Conservation (phyloP, 257 asterid genomes). For the Scutellaria minor region DNA sequence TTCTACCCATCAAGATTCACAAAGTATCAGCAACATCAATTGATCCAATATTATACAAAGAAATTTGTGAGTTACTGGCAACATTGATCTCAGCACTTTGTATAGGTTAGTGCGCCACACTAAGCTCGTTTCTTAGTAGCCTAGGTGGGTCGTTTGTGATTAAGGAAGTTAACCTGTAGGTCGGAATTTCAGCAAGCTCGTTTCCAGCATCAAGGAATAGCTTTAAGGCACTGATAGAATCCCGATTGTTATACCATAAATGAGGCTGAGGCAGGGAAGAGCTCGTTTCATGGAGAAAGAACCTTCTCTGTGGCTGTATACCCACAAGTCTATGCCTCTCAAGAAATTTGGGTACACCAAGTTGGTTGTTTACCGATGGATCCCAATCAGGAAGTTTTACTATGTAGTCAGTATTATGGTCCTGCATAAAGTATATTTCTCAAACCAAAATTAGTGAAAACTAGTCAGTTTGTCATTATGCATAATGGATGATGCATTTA, state of each 20-base stretch:
- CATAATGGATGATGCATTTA: no score
- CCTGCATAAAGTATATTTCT: conserved; percentile 51
- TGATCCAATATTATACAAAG: no score
- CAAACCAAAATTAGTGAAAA: neutral
- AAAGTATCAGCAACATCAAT: no score
- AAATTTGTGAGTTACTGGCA: no score
- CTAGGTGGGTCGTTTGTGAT: no score
- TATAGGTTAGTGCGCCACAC: no score
- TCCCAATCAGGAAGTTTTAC: conserved; percentile 92
- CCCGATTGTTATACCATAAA: conserved; percentile 77
- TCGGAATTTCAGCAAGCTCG: conserved; percentile 76
- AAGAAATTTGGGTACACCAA: conserved; percentile 37
- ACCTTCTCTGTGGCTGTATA: conserved; percentile 53
- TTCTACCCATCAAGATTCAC: no score
- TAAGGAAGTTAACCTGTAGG: conserved; percentile 63
- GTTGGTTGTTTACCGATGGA: conserved; percentile 51
- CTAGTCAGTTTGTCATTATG: no score
- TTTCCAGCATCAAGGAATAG: conserved; percentile 85
- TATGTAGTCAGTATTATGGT: conserved; percentile 88
- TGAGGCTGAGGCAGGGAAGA: conserved; percentile 74
- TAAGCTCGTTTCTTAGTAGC: no score
- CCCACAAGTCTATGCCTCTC: conserved; percentile 47
- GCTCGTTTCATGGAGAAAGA: conserved; percentile 59
- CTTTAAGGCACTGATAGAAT: conserved; percentile 66
- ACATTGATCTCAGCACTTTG: no score